Evolutionary conservation across 2,329 filamentous ascomycete species (phyloP).

Genomic region (Dactylonectria estremocensis): DNA sequence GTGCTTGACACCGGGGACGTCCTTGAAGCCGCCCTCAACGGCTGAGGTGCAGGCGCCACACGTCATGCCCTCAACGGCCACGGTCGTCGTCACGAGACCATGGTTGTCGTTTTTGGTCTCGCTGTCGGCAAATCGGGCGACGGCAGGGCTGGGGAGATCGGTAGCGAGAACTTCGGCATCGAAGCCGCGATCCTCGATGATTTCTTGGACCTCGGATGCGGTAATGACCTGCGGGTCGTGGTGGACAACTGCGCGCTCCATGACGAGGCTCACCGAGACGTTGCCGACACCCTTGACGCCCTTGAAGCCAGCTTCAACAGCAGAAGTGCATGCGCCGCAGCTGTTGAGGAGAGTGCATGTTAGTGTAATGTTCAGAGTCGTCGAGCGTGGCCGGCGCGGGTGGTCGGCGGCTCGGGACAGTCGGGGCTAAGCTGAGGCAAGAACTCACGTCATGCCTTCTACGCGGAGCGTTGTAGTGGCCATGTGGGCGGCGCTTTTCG

Average conservation of each 20-base stretch:
- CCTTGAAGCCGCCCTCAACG: constrained; percentile 84
- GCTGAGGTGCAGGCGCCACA: constrained; percentile 92
- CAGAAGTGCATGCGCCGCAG: constrained; percentile 94
- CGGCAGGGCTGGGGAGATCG: constrained; percentile 74
- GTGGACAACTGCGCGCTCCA: constrained; percentile 95
- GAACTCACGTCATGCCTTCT: constrained; percentile 84
- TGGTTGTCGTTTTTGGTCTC: constrained; percentile 57
- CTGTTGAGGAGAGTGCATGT: constrained; percentile 65
- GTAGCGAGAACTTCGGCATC: constrained; percentile 91
- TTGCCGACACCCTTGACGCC: constrained; percentile 84
- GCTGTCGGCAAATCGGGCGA: constrained; percentile 55
- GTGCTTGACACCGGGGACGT: constrained; percentile 79
- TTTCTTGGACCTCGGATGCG: constrained; percentile 83
- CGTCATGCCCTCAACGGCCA: constrained; percentile 90
- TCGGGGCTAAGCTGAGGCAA: constrained; percentile 34
- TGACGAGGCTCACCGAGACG: constrained; percentile 93
- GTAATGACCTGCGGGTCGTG: constrained; percentile 85
- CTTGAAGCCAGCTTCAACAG: constrained; percentile 94
- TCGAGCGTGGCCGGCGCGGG: constrained; percentile 12
- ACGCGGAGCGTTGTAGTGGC: constrained; percentile 93
- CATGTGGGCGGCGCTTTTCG: constrained; percentile 73
- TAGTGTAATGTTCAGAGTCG: constrained; percentile 45
- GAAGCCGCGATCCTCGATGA: constrained; percentile 93
- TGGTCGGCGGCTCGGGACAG: constrained; percentile 32
- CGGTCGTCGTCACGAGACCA: constrained; percentile 76